phyloP scores from a whole-genome alignment of 768 basidiomycete species.

The Artomyces pyxidatus region DNA sequence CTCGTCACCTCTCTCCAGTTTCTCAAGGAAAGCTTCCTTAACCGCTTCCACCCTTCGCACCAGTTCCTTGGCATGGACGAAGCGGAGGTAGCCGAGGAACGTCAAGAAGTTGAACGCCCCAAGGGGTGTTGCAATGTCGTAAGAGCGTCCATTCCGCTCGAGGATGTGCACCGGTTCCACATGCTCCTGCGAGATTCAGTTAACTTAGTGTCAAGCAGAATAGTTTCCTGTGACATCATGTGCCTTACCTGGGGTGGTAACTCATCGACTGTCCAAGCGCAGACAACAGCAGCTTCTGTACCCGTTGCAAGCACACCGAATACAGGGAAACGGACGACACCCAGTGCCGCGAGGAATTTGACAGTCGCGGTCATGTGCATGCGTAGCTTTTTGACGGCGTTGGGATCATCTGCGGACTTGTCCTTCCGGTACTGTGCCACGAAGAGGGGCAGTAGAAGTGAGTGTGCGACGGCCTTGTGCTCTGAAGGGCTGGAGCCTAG shows the following conservation, averaged over 20 bases:
- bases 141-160: neutral
- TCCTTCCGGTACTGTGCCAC: neutral
- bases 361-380: neutral
- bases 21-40: neutral
- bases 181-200: neutral
- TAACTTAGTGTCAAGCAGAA: no score
- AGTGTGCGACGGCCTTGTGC: no score
- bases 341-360: neutral
- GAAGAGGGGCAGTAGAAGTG: neutral
- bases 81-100: neutral
- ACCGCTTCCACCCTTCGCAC: neutral
- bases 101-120: neutral
- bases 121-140: neutral
- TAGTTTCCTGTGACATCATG: neutral
- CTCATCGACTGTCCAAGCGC: neutral
- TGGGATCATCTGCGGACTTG: neutral
- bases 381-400: neutral
- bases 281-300: neutral
- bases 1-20: neutral
- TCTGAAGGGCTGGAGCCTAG: no score
- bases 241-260: neutral
- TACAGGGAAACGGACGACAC: neutral
- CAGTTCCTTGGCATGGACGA: neutral
- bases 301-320: conserved; percentile 7
- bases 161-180: neutral